Evolutionary conservation across 2,329 filamentous ascomycete species (phyloP).

Genomic region (Paramyrothecium roridum): DNA sequence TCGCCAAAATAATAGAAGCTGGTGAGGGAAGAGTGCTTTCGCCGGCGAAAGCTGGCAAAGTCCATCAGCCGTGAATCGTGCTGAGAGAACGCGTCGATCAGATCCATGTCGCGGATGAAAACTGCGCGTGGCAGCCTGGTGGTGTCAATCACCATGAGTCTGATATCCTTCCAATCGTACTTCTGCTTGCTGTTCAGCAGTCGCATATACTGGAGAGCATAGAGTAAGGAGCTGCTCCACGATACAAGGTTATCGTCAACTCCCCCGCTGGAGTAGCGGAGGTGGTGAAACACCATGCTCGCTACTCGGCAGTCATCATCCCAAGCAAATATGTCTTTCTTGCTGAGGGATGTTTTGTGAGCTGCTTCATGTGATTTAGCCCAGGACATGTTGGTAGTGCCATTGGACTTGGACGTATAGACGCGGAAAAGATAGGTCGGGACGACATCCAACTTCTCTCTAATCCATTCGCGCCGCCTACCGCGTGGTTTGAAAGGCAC

Average conservation of each 20-base stretch:
- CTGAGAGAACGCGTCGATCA: neutral
- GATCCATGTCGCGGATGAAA: constrained; percentile 3
- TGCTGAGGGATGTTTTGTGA: neutral
- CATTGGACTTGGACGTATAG: neutral
- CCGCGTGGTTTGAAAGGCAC: neutral
- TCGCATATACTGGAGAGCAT: constrained; percentile 5
- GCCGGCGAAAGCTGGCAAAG: neutral
- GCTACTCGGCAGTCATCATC: constrained; percentile 1
- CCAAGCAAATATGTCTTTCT: constrained; percentile 1
- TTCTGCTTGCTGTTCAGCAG: neutral
- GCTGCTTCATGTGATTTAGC: neutral
- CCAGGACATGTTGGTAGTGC: neutral
- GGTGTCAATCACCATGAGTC: constrained; percentile 1
- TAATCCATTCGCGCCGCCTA: neutral
- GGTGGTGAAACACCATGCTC: constrained; percentile 3
- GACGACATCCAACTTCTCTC: neutral
- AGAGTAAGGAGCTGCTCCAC: constrained; percentile 6
- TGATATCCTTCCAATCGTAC: constrained; percentile 1
- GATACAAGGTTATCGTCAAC: constrained; percentile 5
- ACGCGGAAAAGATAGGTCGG: constrained; percentile 6
- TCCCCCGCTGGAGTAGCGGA: neutral
- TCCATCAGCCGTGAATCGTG: neutral
- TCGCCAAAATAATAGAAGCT: constrained; percentile 4
- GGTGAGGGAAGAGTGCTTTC: neutral
- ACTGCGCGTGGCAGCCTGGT: neutral